A percentile compares a stretch with the other conserved stretches of the same genome.
Conservation (phyloP, 75 land plant species). For the Isoetes taiwanensis region DNA sequence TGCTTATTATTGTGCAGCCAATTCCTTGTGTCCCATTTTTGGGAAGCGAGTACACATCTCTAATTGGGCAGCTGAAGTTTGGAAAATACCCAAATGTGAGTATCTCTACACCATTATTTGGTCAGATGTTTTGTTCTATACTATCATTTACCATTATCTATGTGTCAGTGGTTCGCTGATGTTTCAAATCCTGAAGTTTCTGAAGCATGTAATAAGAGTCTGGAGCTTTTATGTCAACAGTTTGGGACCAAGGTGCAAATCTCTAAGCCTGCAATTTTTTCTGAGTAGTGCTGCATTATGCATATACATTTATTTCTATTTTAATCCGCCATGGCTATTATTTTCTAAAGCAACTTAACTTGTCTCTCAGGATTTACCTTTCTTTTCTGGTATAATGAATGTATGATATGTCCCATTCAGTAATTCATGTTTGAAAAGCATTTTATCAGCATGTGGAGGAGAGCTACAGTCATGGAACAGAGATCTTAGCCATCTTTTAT, state of each 20-base stretch:
- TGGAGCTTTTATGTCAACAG: conserved; percentile 29
- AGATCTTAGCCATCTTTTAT: too few species aligned
- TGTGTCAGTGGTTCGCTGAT: conserved; percentile 79
- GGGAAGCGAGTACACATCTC: conserved; percentile 24
- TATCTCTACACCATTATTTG: not conserved
- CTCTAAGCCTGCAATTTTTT: not conserved
- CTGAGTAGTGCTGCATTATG: not conserved
- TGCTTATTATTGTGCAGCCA: conserved; percentile 36
- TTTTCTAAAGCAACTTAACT: not conserved
- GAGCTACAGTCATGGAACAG: too few species aligned
- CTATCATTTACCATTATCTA: not conserved
- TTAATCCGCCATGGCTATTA: not conserved
- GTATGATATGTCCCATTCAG: too few species aligned
- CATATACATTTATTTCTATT: not conserved
- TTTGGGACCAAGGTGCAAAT: conserved; percentile 53
- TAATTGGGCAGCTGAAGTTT: conserved; percentile 44
- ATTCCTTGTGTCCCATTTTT: conserved; percentile 61
- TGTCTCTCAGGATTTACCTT: too few species aligned
- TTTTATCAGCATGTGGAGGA: too few species aligned
- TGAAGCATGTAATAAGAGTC: conserved; percentile 49
- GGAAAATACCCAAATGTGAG: conserved; percentile 81
- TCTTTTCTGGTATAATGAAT: too few species aligned
- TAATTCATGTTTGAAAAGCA: too few species aligned
- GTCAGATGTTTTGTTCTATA: not conserved
- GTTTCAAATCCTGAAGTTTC: conserved; percentile 51